Percentiles rank a stretch among this genome's conserved stretches.
Conservation (phyloP, 805 yeast species). For the Huiozyma sinensis region DNA sequence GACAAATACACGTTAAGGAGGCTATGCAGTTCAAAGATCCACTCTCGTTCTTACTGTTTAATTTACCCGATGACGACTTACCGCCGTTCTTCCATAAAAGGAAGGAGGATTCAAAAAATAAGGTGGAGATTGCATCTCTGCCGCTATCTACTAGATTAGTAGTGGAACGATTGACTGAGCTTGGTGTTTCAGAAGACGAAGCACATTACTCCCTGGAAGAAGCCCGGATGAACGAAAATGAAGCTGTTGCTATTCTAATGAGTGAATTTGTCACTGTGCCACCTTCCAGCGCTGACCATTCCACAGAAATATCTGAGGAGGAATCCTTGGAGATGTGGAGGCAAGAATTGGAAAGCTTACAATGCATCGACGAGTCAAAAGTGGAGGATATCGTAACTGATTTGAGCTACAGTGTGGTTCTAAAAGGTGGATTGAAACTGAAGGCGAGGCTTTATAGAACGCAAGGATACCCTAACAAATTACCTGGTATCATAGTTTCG, state of each 20-base stretch:
- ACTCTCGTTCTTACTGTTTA: constrained; percentile 50
- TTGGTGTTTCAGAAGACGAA: constrained; percentile 64
- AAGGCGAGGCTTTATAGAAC: constrained; percentile 36
- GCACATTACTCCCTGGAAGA: constrained; percentile 39
- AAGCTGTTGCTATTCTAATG: constrained; percentile 36
- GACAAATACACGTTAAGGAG: constrained; percentile 58
- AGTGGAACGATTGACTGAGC: constrained; percentile 45
- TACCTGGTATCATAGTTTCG: constrained; percentile 61
- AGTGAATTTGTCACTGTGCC: constrained; percentile 3
- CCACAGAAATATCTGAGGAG: constrained; percentile 6
- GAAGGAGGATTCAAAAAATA: constrained; percentile 45
- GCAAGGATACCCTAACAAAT: constrained; percentile 45
- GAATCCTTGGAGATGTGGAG: constrained; percentile 49
- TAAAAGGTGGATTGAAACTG: constrained; percentile 26
- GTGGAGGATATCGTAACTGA: constrained; percentile 25
- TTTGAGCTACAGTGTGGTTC: constrained; percentile 23
- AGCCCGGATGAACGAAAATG: constrained; percentile 35
- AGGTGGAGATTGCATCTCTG: constrained; percentile 35
- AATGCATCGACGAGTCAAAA: constrained; percentile 45
- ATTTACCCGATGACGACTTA: constrained; percentile 89
- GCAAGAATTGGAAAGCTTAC: constrained; percentile 63
- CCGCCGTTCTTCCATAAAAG: constrained; percentile 55
- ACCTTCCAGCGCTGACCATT: not conserved
- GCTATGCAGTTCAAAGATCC: constrained; percentile 49
- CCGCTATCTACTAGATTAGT: constrained; percentile 40